Evolutionary conservation across 140 eudicot genomes (phyloP).

Genomic region (Senecio squalidus): DNA sequence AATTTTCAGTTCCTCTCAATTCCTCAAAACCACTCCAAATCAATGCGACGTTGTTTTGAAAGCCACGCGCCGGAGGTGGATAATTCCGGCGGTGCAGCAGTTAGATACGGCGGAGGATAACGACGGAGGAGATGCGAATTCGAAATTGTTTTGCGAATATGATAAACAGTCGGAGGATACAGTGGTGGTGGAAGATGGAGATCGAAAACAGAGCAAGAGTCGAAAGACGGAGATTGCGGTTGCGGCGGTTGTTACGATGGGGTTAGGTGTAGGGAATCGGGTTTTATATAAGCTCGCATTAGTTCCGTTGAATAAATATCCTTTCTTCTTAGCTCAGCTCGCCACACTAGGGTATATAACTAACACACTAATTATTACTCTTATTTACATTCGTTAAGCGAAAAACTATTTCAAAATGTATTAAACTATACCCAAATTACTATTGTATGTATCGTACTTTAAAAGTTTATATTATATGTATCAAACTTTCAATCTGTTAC

Average conservation of each 20-base stretch:
- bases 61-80: no score
- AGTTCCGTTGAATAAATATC: slow-evolving; percentile 84
- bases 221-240: slow-evolving; percentile 48
- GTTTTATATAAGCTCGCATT: slow-evolving; percentile 93
- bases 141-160: no score
- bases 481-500: no score
- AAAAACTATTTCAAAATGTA: neutral
- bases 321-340: slow-evolving; percentile 90
- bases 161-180: slow-evolving; percentile 20
- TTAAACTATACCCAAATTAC: no score
- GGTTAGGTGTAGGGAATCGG: slow-evolving; percentile 88
- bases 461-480: no score
- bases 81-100: no score
- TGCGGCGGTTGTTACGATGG: slow-evolving; percentile 82
- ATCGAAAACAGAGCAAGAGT: slow-evolving; percentile 10
- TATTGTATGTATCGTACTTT: no score
- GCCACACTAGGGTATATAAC: slow-evolving; percentile 81
- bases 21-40: no score
- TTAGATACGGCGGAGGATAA: no score
- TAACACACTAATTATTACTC: neutral
- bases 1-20: no score
- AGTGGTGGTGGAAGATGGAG: slow-evolving; percentile 1
- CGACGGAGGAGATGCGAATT: no score
- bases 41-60: no score
- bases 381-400: neutral